phyloP scores from a whole-genome alignment of 495 filamentous ascomycete species.

The Echria macrotheca region DNA sequence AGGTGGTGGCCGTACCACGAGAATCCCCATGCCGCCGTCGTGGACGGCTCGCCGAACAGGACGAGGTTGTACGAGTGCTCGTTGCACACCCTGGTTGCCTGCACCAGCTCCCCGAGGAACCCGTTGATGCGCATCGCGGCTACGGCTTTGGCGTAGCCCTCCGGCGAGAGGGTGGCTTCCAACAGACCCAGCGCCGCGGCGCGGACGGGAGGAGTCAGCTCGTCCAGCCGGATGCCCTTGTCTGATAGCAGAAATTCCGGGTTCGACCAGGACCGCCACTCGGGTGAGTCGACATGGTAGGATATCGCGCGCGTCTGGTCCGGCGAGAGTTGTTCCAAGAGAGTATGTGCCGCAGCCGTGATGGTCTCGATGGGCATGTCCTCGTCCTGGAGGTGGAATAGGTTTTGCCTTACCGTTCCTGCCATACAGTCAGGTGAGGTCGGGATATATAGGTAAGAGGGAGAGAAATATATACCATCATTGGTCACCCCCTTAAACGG shows the following conservation, averaged over 20 bases:
- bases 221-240: constrained; percentile 64
- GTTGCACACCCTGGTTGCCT: constrained; percentile 59
- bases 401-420: constrained; percentile 49
- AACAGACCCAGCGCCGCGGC: constrained; percentile 50
- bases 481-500: constrained; percentile 67
- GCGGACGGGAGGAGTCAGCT: constrained; percentile 38
- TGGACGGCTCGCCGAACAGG: constrained; percentile 54
- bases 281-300: constrained; percentile 62
- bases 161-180: constrained; percentile 52
- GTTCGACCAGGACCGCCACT: constrained; percentile 73
- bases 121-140: constrained; percentile 71
- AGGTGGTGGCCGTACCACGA: constrained; percentile 75
- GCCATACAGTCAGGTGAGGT: too few relatives aligned
- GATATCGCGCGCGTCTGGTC: constrained; percentile 41
- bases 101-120: constrained; percentile 66
- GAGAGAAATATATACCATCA: constrained; percentile 46
- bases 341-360: constrained; percentile 38
- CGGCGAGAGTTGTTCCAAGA: constrained; percentile 41
- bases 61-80: constrained; percentile 69
- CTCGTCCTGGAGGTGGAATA: constrained; percentile 59
- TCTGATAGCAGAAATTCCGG: constrained; percentile 60
- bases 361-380: constrained; percentile 53
- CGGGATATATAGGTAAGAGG: neutral
- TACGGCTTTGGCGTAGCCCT: constrained; percentile 66
- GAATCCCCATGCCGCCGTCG: constrained; percentile 59